phyloP scores from a whole-genome alignment of 2,329 filamentous ascomycete species.

The Fusarium marasasianum region DNA sequence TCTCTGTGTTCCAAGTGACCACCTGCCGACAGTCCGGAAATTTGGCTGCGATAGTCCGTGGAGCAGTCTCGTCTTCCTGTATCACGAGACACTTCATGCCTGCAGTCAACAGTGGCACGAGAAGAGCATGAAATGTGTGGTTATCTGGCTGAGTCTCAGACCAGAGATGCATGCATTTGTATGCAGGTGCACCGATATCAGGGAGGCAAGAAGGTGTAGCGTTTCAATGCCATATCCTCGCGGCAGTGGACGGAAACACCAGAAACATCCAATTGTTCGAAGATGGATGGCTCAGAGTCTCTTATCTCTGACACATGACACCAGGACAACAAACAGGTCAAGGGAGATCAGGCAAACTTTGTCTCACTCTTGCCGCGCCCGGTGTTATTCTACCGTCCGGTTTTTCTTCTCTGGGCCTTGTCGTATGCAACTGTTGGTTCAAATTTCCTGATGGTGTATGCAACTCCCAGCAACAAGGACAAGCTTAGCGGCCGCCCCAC shows the following conservation, averaged over 20 bases:
- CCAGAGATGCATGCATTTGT: slow-evolving; percentile 9
- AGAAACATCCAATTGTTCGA: neutral
- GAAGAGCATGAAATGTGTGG: neutral
- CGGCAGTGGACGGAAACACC: slow-evolving; percentile 8
- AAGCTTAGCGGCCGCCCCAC: slow-evolving; percentile 33
- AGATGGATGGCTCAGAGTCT: neutral
- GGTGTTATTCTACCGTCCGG: slow-evolving; percentile 13
- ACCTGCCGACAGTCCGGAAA: slow-evolving; percentile 31
- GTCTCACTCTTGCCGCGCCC: slow-evolving; percentile 31
- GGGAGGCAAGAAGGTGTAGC: neutral
- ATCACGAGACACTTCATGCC: slow-evolving; percentile 25
- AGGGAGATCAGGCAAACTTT: slow-evolving; percentile 10
- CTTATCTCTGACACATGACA: slow-evolving; percentile 5
- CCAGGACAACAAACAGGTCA: neutral
- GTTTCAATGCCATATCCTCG: neutral
- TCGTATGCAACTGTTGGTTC: slow-evolving; percentile 27
- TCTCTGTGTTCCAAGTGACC: slow-evolving; percentile 26
- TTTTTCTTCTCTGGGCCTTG: slow-evolving; percentile 27
- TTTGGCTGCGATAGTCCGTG: slow-evolving; percentile 22
- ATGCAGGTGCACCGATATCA: neutral
- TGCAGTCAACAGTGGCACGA: neutral
- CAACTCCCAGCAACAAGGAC: slow-evolving; percentile 27
- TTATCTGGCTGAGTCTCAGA: slow-evolving; percentile 12
- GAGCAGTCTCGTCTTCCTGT: slow-evolving; percentile 1
- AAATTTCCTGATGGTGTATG: slow-evolving; percentile 33